A percentile compares a stretch with the other conserved stretches of the same genome.
Evolutionary conservation across 495 filamentous ascomycete genomes (phyloP).

Genomic region (Annulohypoxylon nitens): DNA sequence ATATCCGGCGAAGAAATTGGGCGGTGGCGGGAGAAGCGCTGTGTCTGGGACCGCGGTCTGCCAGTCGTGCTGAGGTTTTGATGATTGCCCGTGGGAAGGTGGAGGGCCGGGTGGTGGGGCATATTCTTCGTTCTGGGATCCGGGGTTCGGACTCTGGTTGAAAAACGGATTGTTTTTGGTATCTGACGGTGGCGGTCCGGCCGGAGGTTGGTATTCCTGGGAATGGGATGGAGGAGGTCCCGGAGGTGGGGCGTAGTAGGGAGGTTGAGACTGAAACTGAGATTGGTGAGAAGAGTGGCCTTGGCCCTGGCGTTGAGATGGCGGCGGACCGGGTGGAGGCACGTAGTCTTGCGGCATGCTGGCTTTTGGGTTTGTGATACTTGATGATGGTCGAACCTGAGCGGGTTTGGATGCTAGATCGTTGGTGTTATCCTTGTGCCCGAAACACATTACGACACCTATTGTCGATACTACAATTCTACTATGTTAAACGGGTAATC

Average conservation of each 20-base stretch:
- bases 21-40: conserved; percentile 84
- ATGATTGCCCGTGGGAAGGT: conserved; percentile 28
- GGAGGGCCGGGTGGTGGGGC: conserved; percentile 54
- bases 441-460: conserved; percentile 59
- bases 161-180: conserved; percentile 40
- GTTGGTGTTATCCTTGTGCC: conserved; percentile 53
- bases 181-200: conserved; percentile 43
- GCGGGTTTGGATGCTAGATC: conserved; percentile 50
- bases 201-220: conserved; percentile 54
- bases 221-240: conserved; percentile 56
- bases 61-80: conserved; percentile 77
- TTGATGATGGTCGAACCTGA: conserved; percentile 46
- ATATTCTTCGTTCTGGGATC: conserved; percentile 29
- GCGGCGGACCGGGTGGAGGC: conserved; percentile 56
- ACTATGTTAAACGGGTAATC: not conserved
- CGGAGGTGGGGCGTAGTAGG: conserved; percentile 46
- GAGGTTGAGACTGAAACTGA: not conserved
- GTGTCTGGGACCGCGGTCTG: conserved; percentile 81
- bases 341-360: conserved; percentile 45
- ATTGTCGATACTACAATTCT: not conserved
- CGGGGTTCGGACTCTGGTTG: conserved; percentile 1
- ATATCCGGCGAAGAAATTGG: conserved; percentile 71
- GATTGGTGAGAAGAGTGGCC: conserved; percentile 5
- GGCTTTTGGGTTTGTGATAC: conserved; percentile 43
- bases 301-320: conserved; percentile 42